Percentiles rank a stretch among this genome's conserved stretches.
These are phyloP conservation scores for Pseudocercospora macadamiae DNA, from an alignment of 2,329 filamentous ascomycete genomes.

Conservation along the genomic window DNA sequence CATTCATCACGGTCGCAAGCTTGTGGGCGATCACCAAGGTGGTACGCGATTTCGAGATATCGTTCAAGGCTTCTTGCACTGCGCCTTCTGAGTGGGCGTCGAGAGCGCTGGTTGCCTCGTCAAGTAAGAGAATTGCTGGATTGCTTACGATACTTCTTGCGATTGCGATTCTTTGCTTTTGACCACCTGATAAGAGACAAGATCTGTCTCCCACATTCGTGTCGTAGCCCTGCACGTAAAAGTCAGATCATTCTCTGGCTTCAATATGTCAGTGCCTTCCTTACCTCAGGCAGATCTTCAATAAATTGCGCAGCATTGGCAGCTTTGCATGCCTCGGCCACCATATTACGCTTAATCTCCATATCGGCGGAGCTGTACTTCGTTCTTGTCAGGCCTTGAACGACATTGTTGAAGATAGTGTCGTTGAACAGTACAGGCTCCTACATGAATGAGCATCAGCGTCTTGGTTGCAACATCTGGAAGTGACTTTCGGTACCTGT, in stretches of 20 bases:
- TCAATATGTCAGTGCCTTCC: neutral
- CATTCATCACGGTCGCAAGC: conserved; percentile 45
- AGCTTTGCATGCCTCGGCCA: neutral
- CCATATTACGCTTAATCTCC: neutral
- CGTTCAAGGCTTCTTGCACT: neutral
- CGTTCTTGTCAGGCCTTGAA: neutral
- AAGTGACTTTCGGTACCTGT: neutral
- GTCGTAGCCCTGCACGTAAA: neutral
- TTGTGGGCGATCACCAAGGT: conserved; percentile 49
- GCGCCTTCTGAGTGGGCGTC: neutral
- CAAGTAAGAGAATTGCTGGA: conserved; percentile 36
- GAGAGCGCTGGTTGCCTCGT: conserved; percentile 15
- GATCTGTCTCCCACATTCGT: neutral
- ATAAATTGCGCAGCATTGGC: conserved; percentile 3
- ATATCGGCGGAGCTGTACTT: neutral
- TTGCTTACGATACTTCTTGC: conserved; percentile 38
- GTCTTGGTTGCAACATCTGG: neutral
- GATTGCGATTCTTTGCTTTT: conserved; percentile 47
- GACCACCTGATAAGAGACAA: conserved; percentile 37
- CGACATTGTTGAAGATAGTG: neutral
- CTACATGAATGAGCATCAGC: neutral
- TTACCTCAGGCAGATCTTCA: neutral
- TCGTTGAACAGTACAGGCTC: conserved; percentile 2
- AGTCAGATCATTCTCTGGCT: neutral
- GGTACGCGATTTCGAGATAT: conserved; percentile 34